Conservation (phyloP, 768 basidiomycete genomes). For the Pleurotus ostreatus region DNA sequence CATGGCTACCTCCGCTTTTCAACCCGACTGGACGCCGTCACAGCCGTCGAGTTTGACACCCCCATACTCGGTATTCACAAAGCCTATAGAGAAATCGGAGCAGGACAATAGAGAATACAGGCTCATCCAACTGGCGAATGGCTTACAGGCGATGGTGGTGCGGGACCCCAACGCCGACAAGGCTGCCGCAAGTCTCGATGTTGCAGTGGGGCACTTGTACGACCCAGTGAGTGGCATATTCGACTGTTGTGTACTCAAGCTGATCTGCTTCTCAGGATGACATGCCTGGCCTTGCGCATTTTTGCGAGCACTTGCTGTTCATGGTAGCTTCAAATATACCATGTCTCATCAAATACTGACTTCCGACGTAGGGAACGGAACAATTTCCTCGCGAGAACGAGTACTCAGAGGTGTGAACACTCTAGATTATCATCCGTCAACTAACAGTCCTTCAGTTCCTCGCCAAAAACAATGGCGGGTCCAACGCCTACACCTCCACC, state of each 20-base stretch:
- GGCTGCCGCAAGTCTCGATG: slow-evolving; percentile 91
- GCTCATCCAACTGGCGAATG: slow-evolving; percentile 80
- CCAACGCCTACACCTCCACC: slow-evolving; percentile 92
- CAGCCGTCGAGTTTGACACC: slow-evolving; percentile 23
- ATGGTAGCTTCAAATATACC: slow-evolving; percentile 56
- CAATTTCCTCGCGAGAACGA: slow-evolving; percentile 91
- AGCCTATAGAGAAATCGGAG: slow-evolving; percentile 62
- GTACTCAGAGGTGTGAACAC: slow-evolving; percentile 70
- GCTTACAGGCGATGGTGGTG: slow-evolving; percentile 80
- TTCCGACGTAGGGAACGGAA: slow-evolving; percentile 60
- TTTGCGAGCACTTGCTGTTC: slow-evolving; percentile 94
- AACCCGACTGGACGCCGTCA: slow-evolving; percentile 28
- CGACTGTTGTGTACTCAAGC: neutral
- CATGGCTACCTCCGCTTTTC: slow-evolving; percentile 17
- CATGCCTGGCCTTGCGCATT: slow-evolving; percentile 92
- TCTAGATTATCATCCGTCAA: slow-evolving; percentile 3
- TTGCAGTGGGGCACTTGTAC: slow-evolving; percentile 88
- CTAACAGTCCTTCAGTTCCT: slow-evolving; percentile 45
- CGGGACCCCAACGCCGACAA: slow-evolving; percentile 88
- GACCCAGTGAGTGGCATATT: slow-evolving; percentile 71
- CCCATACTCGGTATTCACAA: slow-evolving; percentile 51
- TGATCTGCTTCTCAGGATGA: slow-evolving; percentile 52
- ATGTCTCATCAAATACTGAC: neutral
- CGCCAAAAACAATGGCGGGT: slow-evolving; percentile 75
- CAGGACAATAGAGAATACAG: slow-evolving; percentile 81